phyloP scores from a whole-genome alignment of 352 stramenopile species.

The Globisporangium mamillatum region DNA sequence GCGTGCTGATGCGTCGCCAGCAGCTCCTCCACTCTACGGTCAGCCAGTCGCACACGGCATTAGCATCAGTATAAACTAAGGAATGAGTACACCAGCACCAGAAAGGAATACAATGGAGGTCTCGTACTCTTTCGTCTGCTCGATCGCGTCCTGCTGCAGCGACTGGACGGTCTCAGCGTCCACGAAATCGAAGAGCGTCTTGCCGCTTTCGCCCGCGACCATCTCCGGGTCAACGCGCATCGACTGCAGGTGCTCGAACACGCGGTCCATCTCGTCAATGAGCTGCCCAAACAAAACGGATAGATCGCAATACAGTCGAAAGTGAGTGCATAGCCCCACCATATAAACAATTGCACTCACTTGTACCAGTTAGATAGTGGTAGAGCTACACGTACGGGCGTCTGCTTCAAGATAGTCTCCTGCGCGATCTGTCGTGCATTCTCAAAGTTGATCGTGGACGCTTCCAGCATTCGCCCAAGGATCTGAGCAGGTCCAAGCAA shows the following conservation, averaged over 20 bases:
- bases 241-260: constrained; percentile 64
- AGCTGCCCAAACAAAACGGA: constrained; percentile 30
- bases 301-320: neutral
- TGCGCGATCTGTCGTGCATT: constrained; percentile 44
- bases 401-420: constrained; percentile 57
- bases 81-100: neutral
- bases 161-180: constrained; percentile 79
- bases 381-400: constrained; percentile 26
- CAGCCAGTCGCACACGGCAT: neutral
- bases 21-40: constrained; percentile 64
- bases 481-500: constrained; percentile 27
- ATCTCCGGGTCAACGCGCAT: constrained; percentile 53
- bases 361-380: neutral
- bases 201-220: constrained; percentile 45
- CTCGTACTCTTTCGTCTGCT: constrained; percentile 67
- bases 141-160: constrained; percentile 69
- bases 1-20: constrained; percentile 56
- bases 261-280: constrained; percentile 65
- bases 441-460: constrained; percentile 56
- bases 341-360: neutral
- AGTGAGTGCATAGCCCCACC: neutral
- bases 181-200: constrained; percentile 85
- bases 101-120: neutral
- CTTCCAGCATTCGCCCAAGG: constrained; percentile 60
- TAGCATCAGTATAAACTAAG: neutral